Evolutionary conservation across 2,329 filamentous ascomycete species (phyloP).

Genomic region (Diplodia corticola): DNA sequence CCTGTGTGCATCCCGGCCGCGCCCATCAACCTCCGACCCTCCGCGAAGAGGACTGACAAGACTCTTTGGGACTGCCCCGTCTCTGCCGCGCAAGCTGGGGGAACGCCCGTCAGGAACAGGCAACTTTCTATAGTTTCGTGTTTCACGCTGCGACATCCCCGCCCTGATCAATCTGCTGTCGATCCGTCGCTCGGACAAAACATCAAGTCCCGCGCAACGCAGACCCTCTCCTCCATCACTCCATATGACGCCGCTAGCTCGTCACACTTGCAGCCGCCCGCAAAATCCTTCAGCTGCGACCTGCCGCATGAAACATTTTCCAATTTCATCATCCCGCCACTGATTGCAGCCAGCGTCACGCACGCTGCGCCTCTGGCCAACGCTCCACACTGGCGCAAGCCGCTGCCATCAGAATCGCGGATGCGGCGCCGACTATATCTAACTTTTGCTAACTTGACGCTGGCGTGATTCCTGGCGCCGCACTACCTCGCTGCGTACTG

Average conservation of each 20-base stretch:
- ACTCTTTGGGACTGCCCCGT: background rate
- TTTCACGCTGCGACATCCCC: background rate
- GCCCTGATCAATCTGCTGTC: background rate
- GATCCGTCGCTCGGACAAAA: background rate
- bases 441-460: background rate
- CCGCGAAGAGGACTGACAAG: background rate
- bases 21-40: conserved; percentile 3
- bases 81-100: conserved; percentile 5
- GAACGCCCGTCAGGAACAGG: background rate
- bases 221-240: background rate
- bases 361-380: background rate
- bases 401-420: background rate
- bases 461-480: background rate
- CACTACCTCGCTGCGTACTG: background rate
- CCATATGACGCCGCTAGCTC: background rate
- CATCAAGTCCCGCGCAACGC: background rate
- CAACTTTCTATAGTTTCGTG: background rate
- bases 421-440: conserved; percentile 1
- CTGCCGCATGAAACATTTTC: background rate
- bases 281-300: background rate
- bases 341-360: background rate
- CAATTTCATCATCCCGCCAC: background rate
- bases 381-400: background rate
- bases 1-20: background rate
- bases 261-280: background rate